Evolutionary conservation across 176 grass and related monocot genomes (phyloP).

Genomic region (Musa schizocarpa): DNA sequence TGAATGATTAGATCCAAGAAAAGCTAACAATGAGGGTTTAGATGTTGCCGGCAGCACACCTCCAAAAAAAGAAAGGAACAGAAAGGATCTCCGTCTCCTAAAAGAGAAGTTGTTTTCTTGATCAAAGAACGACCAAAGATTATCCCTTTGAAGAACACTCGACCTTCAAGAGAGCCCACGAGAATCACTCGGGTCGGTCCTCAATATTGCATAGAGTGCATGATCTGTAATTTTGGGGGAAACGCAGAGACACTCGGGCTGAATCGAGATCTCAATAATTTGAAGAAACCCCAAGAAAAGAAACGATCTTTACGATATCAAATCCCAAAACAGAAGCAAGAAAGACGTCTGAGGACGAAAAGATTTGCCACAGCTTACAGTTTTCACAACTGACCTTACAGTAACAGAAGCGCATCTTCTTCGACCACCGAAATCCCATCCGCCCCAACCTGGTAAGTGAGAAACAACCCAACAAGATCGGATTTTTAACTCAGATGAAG

Average conservation of each 20-base stretch:
- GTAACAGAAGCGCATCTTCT: background rate
- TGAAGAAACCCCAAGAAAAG: background rate
- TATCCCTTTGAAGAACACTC: background rate
- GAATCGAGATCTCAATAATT: background rate
- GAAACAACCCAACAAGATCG: background rate
- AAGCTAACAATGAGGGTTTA: background rate
- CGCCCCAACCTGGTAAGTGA: background rate
- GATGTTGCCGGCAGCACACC: background rate
- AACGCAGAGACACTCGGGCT: background rate
- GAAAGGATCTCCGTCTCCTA: background rate
- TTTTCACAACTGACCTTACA: background rate
- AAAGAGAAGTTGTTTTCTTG: background rate
- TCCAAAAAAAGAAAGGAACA: background rate
- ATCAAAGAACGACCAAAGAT: background rate
- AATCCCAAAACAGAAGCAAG: background rate
- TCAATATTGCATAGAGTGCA: background rate
- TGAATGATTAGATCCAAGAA: background rate
- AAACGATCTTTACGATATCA: background rate
- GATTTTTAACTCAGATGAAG: background rate
- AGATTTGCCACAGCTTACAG: background rate
- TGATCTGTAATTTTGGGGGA: background rate
- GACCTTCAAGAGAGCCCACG: background rate
- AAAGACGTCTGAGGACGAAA: background rate
- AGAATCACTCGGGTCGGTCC: background rate
- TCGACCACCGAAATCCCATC: background rate